phyloP scores from a whole-genome alignment of 1,139 yeast species.

The Debaryomyces fabryi region DNA sequence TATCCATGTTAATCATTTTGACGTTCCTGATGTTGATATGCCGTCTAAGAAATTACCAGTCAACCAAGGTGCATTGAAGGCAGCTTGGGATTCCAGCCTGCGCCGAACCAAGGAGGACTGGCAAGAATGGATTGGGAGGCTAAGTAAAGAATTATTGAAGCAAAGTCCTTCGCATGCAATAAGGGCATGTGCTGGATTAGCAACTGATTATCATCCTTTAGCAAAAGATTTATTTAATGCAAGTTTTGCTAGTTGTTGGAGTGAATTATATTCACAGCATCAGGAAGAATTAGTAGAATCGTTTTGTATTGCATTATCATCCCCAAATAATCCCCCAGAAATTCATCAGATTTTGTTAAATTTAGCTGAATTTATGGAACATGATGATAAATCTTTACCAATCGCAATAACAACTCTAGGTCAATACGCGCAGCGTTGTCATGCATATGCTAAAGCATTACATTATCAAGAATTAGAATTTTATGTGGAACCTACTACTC shows the following conservation, averaged over 20 bases:
- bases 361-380: slow-evolving; percentile 96
- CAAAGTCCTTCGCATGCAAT: slow-evolving; percentile 96
- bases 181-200: slow-evolving; percentile 90
- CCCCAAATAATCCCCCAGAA: slow-evolving; percentile 94
- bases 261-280: slow-evolving; percentile 85
- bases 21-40: slow-evolving; percentile 66
- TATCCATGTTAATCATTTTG: slow-evolving; percentile 50
- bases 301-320: slow-evolving; percentile 81
- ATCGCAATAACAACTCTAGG: slow-evolving; percentile 88
- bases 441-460: slow-evolving; percentile 95
- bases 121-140: slow-evolving; percentile 94
- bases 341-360: slow-evolving; percentile 87
- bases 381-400: slow-evolving; percentile 92
- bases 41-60: slow-evolving; percentile 78
- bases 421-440: slow-evolving; percentile 91
- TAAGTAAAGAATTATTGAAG: slow-evolving; percentile 82
- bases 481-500: slow-evolving; percentile 89
- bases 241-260: slow-evolving; percentile 96
- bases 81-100: slow-evolving; percentile 92
- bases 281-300: slow-evolving; percentile 90
- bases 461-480: slow-evolving; percentile 96
- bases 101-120: slow-evolving; percentile 92
- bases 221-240: slow-evolving; percentile 93
- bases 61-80: slow-evolving; percentile 72
- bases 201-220: slow-evolving; percentile 83